These are phyloP conservation scores for Nigrospora sphaerica DNA, from an alignment of 2,329 filamentous ascomycete species.

Conservation along the genomic window DNA sequence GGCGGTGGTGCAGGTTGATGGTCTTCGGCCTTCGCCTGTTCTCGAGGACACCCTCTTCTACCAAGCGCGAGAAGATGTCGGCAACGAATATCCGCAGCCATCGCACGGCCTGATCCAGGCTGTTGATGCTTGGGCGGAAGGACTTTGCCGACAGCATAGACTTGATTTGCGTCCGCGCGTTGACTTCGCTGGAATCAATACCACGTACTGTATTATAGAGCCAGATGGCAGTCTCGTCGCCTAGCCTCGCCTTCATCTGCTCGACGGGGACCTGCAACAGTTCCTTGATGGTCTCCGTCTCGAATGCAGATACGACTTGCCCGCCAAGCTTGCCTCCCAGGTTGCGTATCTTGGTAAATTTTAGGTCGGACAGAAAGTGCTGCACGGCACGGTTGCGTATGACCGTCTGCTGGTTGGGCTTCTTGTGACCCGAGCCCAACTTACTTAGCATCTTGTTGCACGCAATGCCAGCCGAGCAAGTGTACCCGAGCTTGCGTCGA, in stretches of 20 bases:
- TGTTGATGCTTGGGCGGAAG: slow-evolving; percentile 78
- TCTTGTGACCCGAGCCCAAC: slow-evolving; percentile 83
- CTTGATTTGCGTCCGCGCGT: slow-evolving; percentile 86
- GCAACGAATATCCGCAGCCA: slow-evolving; percentile 90
- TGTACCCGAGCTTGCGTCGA: slow-evolving; percentile 69
- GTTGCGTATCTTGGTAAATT: slow-evolving; percentile 91
- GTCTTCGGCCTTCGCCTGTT: slow-evolving; percentile 81
- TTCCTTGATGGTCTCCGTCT: slow-evolving; percentile 72
- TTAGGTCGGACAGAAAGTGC: slow-evolving; percentile 75
- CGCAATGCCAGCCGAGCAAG: slow-evolving; percentile 83
- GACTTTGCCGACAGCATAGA: slow-evolving; percentile 97
- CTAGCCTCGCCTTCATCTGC: slow-evolving; percentile 69
- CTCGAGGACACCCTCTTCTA: slow-evolving; percentile 85
- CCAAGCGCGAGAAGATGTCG: slow-evolving; percentile 82
- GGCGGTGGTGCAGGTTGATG: slow-evolving; percentile 76
- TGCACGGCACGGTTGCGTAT: slow-evolving; percentile 77
- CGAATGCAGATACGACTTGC: slow-evolving; percentile 73
- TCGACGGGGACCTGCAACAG: slow-evolving; percentile 66
- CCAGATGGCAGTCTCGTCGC: slow-evolving; percentile 81
- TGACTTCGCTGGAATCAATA: slow-evolving; percentile 82
- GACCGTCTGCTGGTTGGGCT: slow-evolving; percentile 92
- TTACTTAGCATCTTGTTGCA: slow-evolving; percentile 95
- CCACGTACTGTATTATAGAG: slow-evolving; percentile 80
- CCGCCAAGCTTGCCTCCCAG: slow-evolving; percentile 93
- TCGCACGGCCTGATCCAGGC: slow-evolving; percentile 66